Base-by-base conservation (phyloP, 2,329 filamentous ascomycete species). In the Talaromyces sp. region DNA sequence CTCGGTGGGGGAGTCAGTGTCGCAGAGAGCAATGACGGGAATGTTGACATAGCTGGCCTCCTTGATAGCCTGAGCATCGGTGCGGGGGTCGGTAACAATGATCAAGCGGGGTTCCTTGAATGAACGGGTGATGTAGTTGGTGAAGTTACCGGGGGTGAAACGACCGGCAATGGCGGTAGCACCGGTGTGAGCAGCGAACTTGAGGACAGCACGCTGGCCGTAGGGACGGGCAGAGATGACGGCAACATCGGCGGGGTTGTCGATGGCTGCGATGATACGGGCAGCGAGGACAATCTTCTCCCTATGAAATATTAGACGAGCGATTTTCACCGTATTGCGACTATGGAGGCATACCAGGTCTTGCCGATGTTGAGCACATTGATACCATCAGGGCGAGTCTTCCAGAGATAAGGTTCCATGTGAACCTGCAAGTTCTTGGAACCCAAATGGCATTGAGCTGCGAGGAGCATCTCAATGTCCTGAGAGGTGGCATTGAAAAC, bases 91-190 rank as follows among this genome's bases (percentile, higher is more conserved):
- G 84, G 95, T 99, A 77, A 99, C 95, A 80, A 99, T 88, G 83
- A 99, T 98, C 79, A 99, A 87, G 82, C 96, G 96, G 79, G 95
- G 95, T 87, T 99, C 95, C 89, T 97, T 97, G 92, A 99, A 99
- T 70, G 95, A 98, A 78, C 95, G 93, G 82, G 96, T 99, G 90
- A 99, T 99, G 90, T 99, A 99, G 89, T 99, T 99, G 87, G 95
- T 99, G 90, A 99, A 99, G 83, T 93, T 96, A 91, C 95, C 95
- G 80, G 95, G 95, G 79, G 95, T 99, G 90, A 99, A 99, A 81
- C 95, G 95, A 85, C 95, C 95, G 77, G 95, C 96, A 78, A 99
- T 99, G 81, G 95, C 91, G 77, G 92, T 91, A 77, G 96, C 93
- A 80, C 95, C 95, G 72, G 95, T 99, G 90, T 99, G 95, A 70